Base-by-base conservation (phyloP, 805 yeast species). In the Yamadazyma olivae region DNA sequence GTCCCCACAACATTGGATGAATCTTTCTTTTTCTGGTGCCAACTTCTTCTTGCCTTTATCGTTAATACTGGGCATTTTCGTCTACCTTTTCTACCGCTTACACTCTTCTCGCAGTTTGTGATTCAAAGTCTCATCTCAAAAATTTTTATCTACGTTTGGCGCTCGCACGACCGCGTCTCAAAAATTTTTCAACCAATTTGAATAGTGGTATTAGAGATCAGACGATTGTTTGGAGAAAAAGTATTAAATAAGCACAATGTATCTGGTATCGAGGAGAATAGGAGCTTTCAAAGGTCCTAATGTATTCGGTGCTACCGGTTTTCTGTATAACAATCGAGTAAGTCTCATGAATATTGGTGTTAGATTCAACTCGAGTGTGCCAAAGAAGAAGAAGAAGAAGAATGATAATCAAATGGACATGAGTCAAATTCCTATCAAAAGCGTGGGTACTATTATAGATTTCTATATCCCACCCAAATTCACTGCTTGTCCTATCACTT, bases 11-110 rank as follows among this genome's bases (percentile, higher is more conserved):
- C 96, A 87, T 57, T 85, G 89, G 29, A 91, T 63, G 54, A 91
- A 91, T 40, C 98, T 73, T 64, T 91, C 99, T 59, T 85, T 88
- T 54, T 90, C 98, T 1, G 96, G 95, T 15, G 90, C 84, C 27
- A 81, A 67, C 48, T 83, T 84, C 45, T 75, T 30, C 52, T 80
- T 80, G 17, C 60, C 56, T 23, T 44, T 44, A 9, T 32, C 32
- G 14, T 30, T 33, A 10, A 52, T 61, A 9, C 67, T 54, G 14
- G 68, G 67, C 70, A 63, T 63, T 22, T 17, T 25, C 28, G 10
- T 12, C 12, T 21, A 8, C 8, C 10, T 21, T 21, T 12, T 21
- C 10, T 21, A 21, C 8, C 12, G n/a, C n/a, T n/a, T n/a, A n/a
- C n/a, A n/a, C n/a, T n/a, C n/a, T n/a, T n/a, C n/a, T n/a, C n/a